These are phyloP conservation scores for Aspergillus calidoustus DNA, from an alignment of 2,329 filamentous ascomycete species.

Conservation along the genomic window DNA sequence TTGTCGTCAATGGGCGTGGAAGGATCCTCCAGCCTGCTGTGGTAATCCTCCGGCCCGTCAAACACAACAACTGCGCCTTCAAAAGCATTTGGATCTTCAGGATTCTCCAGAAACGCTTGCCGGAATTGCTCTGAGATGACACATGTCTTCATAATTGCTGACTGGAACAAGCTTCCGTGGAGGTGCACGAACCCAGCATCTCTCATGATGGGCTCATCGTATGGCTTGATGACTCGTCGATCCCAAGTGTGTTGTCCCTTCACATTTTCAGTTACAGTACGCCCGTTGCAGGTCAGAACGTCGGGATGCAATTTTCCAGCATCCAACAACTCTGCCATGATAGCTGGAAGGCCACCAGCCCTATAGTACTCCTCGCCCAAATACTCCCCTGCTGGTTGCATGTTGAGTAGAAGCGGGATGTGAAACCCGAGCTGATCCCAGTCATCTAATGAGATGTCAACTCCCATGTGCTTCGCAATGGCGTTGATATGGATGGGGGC, in stretches of 20 bases:
- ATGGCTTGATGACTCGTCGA: slow-evolving; percentile 52
- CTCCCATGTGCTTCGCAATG: slow-evolving; percentile 59
- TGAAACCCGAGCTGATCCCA: slow-evolving; percentile 58
- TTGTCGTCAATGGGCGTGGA: slow-evolving; percentile 44
- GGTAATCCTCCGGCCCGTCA: slow-evolving; percentile 57
- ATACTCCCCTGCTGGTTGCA: slow-evolving; percentile 60
- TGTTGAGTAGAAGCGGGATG: slow-evolving; percentile 58
- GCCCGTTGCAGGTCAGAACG: slow-evolving; percentile 54
- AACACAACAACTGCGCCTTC: slow-evolving; percentile 55
- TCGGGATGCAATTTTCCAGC: slow-evolving; percentile 52
- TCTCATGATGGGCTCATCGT: slow-evolving; percentile 51
- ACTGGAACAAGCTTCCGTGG: slow-evolving; percentile 54
- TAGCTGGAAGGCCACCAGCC: slow-evolving; percentile 57
- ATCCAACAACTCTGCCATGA: slow-evolving; percentile 59
- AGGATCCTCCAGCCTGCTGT: slow-evolving; percentile 49
- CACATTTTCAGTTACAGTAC: slow-evolving; percentile 51
- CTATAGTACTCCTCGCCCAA: slow-evolving; percentile 60
- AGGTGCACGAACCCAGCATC: slow-evolving; percentile 59
- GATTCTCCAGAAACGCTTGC: slow-evolving; percentile 51
- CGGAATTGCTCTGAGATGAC: slow-evolving; percentile 55
- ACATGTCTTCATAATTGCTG: slow-evolving; percentile 59
- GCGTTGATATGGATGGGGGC: slow-evolving; percentile 61
- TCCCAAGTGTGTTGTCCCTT: slow-evolving; percentile 55
- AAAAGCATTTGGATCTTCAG: slow-evolving; percentile 54
- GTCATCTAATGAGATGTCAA: slow-evolving; percentile 56